A percentile compares a stretch with the other conserved stretches of the same genome.
Conservation (phyloP, 805 yeast species). For the Priceomyces haplophilus region DNA sequence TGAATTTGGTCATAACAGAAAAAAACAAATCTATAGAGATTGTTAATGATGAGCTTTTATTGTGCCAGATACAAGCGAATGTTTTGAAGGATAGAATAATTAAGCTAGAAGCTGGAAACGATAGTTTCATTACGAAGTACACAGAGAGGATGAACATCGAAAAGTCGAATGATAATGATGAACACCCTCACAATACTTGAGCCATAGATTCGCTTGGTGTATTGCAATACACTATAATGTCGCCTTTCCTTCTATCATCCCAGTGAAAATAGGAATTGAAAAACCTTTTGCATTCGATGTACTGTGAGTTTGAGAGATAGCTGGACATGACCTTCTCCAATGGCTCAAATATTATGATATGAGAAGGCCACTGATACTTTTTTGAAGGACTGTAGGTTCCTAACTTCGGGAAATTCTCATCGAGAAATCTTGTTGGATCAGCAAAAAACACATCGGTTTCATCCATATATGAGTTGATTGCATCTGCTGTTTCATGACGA, state of each 20-base stretch:
- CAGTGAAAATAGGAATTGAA: slow-evolving; percentile 85
- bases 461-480: slow-evolving; percentile 57
- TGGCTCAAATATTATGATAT: slow-evolving; percentile 68
- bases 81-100: slow-evolving; percentile 37
- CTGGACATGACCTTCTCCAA: slow-evolving; percentile 46
- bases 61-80: slow-evolving; percentile 55
- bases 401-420: slow-evolving; percentile 46
- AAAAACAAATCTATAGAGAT: slow-evolving; percentile 57
- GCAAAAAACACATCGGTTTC: slow-evolving; percentile 84
- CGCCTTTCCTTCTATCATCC: slow-evolving; percentile 79
- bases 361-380: slow-evolving; percentile 61
- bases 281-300: slow-evolving; percentile 48
- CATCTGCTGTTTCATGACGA: slow-evolving; percentile 11
- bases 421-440: slow-evolving; percentile 58
- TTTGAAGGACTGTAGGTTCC: background rate
- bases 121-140: slow-evolving; percentile 46
- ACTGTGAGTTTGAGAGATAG: slow-evolving; percentile 40
- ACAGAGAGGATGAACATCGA: slow-evolving; percentile 46
- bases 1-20: slow-evolving; percentile 31
- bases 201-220: background rate
- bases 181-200: background rate
- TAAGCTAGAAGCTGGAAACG: slow-evolving; percentile 47
- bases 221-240: slow-evolving; percentile 59
- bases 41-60: slow-evolving; percentile 65
- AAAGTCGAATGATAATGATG: slow-evolving; percentile 43